Conservation (phyloP, 2,329 filamentous ascomycete genomes). For the Botryotinia globosa region DNA sequence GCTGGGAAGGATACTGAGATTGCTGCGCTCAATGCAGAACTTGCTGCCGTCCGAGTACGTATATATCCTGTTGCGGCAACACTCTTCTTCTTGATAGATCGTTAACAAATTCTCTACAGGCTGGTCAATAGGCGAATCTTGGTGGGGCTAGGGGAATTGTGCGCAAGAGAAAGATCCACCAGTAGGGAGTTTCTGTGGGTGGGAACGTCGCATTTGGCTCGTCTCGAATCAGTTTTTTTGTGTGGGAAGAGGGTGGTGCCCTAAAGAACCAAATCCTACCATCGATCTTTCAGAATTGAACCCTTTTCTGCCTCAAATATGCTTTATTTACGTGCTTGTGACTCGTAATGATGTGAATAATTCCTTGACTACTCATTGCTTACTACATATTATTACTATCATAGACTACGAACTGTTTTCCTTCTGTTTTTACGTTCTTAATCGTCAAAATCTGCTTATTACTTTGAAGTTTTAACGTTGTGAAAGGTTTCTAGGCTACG, state of each 20-base stretch:
- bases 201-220: background rate
- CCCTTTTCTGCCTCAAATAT: background rate
- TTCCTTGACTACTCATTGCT: background rate
- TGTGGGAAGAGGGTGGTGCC: background rate
- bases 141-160: background rate
- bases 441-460: background rate
- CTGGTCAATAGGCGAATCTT: background rate
- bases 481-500: fast-evolving
- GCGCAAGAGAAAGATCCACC: background rate
- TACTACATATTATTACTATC: background rate
- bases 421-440: fast-evolving
- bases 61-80: background rate
- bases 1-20: background rate
- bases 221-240: background rate
- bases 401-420: background rate
- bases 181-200: background rate
- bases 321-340: background rate
- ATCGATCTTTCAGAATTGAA: background rate
- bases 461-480: fast-evolving
- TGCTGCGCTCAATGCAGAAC: background rate
- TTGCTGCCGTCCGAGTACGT: background rate
- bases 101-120: background rate
- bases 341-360: background rate
- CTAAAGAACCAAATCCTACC: background rate
- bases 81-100: background rate